Conservation (phyloP, 768 basidiomycete species). For the Hygrophorus russula region DNA sequence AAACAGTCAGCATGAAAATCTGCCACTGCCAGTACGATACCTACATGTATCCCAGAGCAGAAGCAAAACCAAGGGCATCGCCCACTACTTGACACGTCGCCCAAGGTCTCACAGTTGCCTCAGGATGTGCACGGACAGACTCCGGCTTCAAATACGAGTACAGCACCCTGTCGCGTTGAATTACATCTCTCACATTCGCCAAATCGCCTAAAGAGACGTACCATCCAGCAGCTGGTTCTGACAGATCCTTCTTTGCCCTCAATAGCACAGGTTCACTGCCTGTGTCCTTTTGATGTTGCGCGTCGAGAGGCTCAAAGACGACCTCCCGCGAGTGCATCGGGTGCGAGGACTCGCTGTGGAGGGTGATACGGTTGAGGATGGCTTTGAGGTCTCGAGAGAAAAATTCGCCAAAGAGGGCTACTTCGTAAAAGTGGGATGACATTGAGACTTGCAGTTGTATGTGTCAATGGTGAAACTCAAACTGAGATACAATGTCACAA, state of each 20-base stretch:
- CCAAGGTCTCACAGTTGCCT: conserved; percentile 83
- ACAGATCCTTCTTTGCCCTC: conserved; percentile 65
- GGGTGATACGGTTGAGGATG: conserved; percentile 71
- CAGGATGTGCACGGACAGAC: conserved; percentile 72
- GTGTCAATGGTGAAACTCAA: too few relatives aligned
- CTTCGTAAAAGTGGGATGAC: conserved; percentile 62
- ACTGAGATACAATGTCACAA: too few relatives aligned
- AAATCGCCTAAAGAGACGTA: conserved; percentile 17
- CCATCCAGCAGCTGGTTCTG: conserved; percentile 56
- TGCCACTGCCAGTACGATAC: conserved; percentile 13
- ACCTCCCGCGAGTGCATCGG: conserved; percentile 68
- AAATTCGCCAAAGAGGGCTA: conserved; percentile 76
- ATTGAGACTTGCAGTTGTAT: conserved; percentile 17
- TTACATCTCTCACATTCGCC: background rate
- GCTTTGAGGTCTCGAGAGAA: conserved; percentile 64
- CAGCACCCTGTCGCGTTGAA: conserved; percentile 39
- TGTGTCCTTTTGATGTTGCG: conserved; percentile 45
- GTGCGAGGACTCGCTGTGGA: conserved; percentile 69
- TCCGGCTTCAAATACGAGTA: conserved; percentile 80
- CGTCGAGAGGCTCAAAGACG: conserved; percentile 73
- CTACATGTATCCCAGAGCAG: conserved; percentile 67
- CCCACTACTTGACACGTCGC: conserved; percentile 69
- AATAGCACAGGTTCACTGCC: conserved; percentile 59
- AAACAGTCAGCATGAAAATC: conserved; percentile 1
- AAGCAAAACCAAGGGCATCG: conserved; percentile 72